Base-by-base conservation (phyloP, 495 filamentous ascomycete genomes). In the Clohesyomyces aquaticus region DNA sequence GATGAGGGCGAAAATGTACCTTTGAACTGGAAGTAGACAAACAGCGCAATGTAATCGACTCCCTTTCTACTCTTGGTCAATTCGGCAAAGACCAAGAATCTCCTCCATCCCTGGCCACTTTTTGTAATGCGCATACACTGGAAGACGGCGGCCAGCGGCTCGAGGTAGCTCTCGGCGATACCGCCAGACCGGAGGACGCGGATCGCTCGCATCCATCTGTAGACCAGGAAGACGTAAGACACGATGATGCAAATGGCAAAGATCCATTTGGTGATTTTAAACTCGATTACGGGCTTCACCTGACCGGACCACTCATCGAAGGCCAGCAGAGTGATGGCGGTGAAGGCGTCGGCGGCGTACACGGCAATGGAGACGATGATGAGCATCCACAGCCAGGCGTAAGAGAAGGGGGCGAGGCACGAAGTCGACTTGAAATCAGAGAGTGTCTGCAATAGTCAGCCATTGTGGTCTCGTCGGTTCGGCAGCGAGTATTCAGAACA, bases 1-100 rank as follows among this genome's bases (percentile, higher is more conserved):
- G 23, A 55, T 66, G 52, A 63, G 43, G 42, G 57, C n/a, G 47
- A 27, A 19, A 23, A 26, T 84, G 77, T 73, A 91, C 91, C 87
- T 78, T 97, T 88, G 73, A 97, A 97, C 18, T 88, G 88, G 75
- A 97, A 98, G 71, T 96, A 96, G 28, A 91, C 88, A 71, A 96
- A 96, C 1, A 98, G 81, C 11, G 93, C 94, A 42, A 96, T 80
- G 73, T 96, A 96, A 73, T 97, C 93, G 27, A 86, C 84, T 11
- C 91, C 91, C 73, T 96, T 93, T 72, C 88, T 91, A 75, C 88
- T 90, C 73, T 93, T 92, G 1, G 94, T 96, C 76, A 98, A 78
- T 66, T 91, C 90, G 4, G 92, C 85, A 71, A 96, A 98, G 47
- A 98, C 92, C 18, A 97, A 77, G 72, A 97, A 98, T 29, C 93